phyloP scores from a whole-genome alignment of 352 stramenopile species.

The Phytophthora tentaculata region DNA sequence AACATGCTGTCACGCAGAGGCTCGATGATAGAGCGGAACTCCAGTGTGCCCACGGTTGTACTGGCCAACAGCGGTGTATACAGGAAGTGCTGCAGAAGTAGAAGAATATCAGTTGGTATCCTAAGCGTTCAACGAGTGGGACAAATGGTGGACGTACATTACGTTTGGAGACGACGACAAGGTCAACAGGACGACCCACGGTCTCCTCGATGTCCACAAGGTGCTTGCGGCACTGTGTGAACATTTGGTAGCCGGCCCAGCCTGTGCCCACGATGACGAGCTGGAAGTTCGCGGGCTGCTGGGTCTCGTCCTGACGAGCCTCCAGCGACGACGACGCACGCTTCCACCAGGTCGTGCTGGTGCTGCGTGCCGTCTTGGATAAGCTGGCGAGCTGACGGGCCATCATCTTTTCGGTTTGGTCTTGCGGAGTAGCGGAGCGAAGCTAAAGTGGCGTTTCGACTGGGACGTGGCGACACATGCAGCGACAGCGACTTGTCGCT shows the following conservation, averaged over 20 bases:
- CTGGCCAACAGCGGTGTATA: conserved; percentile 97
- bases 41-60: conserved; percentile 95
- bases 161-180: conserved; percentile 82
- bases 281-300: conserved; percentile 74
- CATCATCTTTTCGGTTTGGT: conserved; percentile 14
- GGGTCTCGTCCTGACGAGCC: conserved; percentile 29
- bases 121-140: background rate
- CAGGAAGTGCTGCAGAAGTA: conserved; percentile 91
- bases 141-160: conserved; percentile 55
- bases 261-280: conserved; percentile 79
- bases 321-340: conserved; percentile 30
- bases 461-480: conserved; percentile 1
- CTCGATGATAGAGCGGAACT: conserved; percentile 98
- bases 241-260: conserved; percentile 83
- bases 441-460: conserved; percentile 21
- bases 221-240: conserved; percentile 79
- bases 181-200: conserved; percentile 57
- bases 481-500: background rate
- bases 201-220: conserved; percentile 75
- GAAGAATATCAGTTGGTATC: background rate
- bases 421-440: conserved; percentile 2
- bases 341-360: conserved; percentile 32
- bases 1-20: conserved; percentile 90
- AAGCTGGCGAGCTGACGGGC: conserved; percentile 28
- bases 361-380: conserved; percentile 28